Evolutionary conservation across 139 green algal species (phyloP).

Genomic region (Pseudopediastrum boryanum): DNA sequence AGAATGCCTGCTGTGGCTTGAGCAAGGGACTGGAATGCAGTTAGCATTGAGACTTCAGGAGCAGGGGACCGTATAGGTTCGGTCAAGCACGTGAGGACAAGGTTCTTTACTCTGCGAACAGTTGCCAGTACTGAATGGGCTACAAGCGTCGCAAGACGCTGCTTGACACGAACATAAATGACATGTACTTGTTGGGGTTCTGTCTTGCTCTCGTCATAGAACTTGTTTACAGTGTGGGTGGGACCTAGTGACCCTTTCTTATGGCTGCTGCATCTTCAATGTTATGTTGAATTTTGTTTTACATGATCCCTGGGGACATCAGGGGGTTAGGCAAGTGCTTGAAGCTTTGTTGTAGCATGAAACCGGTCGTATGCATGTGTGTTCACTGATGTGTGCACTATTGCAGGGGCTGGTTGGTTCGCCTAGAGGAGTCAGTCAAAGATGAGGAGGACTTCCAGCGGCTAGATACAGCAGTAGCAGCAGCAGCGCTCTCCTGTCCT

Average conservation of each 20-base stretch:
- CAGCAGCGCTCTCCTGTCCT: not conserved
- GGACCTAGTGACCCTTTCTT: not conserved
- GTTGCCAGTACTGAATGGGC: too few species aligned
- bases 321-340: too few species aligned
- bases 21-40: not conserved
- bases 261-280: not conserved
- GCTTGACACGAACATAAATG: too few species aligned
- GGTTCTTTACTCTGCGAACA: not conserved
- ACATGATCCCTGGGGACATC: too few species aligned
- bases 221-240: not conserved
- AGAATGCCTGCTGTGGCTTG: not conserved
- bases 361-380: not conserved
- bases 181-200: too few species aligned
- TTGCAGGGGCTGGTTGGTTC: slow-evolving; percentile 33
- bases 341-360: too few species aligned
- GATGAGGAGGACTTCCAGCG: slow-evolving; percentile 37
- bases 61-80: not conserved
- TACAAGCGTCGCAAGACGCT: too few species aligned
- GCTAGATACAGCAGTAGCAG: slow-evolving; percentile 15
- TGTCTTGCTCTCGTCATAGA: not conserved
- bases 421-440: slow-evolving; percentile 17
- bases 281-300: not conserved
- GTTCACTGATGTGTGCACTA: not conserved
- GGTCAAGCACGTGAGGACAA: not conserved
- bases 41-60: not conserved